Conservation (phyloP, 148 eudicot genomes). For the Camellia japonica region DNA sequence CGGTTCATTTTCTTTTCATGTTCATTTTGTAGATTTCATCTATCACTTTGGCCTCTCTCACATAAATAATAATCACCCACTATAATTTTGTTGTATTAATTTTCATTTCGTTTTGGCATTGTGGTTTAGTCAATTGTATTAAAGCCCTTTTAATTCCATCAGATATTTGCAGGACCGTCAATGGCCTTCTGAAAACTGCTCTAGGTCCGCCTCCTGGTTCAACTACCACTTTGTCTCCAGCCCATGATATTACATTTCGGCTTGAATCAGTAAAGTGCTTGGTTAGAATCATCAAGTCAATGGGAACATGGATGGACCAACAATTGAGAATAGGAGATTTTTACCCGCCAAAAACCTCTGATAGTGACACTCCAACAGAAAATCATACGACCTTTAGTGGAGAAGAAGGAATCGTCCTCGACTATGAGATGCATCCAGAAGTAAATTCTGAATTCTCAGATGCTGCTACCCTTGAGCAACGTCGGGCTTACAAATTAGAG, state of each 20-base stretch:
- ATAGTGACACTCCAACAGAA: constrained; percentile 48
- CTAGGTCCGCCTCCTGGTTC: constrained; percentile 97
- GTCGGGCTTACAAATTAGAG: constrained; percentile 86
- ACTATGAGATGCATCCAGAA: constrained; percentile 72
- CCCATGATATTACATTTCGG: constrained; percentile 84
- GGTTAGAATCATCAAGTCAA: constrained; percentile 79
- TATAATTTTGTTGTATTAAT: constrained; percentile 4
- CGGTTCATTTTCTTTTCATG: not conserved
- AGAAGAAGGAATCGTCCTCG: constrained; percentile 64
- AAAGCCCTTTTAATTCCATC: constrained; percentile 80
- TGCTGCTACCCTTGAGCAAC: constrained; percentile 94
- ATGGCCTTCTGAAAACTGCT: constrained; percentile 97
- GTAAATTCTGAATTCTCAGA: constrained; percentile 64
- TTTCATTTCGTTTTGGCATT: not conserved
- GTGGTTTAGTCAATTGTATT: constrained; percentile 37
- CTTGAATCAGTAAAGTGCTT: constrained; percentile 91
- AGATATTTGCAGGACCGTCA: constrained; percentile 98
- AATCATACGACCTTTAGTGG: constrained; percentile 37
- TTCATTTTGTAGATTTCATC: not conserved
- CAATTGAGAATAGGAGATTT: constrained; percentile 72
- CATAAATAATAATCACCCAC: not conserved
- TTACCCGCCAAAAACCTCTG: constrained; percentile 42
- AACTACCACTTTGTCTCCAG: constrained; percentile 73
- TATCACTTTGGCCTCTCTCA: not conserved
- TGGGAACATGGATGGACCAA: constrained; percentile 98